Conservation (phyloP, 306 rosid species). For the Inga leiocalycina region DNA sequence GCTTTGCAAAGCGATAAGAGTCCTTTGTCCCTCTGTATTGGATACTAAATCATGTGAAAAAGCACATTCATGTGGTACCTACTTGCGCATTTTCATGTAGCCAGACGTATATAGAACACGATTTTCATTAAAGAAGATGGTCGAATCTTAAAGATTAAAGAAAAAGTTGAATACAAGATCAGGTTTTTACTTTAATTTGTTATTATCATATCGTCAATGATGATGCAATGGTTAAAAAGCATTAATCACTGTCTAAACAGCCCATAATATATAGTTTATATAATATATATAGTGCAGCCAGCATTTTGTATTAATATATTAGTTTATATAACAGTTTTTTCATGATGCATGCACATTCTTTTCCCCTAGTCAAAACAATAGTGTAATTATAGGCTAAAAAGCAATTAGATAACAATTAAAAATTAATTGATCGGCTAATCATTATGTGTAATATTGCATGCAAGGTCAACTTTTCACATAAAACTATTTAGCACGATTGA, state of each 20-base stretch:
- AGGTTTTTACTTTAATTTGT: slow-evolving; percentile 30
- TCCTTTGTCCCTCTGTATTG: not conserved
- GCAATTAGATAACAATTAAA: not conserved
- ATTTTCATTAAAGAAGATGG: not conserved
- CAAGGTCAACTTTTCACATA: not conserved
- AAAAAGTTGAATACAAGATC: slow-evolving; percentile 30
- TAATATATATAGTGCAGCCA: not conserved
- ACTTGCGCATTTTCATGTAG: slow-evolving; percentile 6
- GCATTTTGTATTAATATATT: not conserved
- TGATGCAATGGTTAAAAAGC: not conserved
- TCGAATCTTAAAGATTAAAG: not conserved
- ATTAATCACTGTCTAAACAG: not conserved
- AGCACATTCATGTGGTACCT: slow-evolving; percentile 16
- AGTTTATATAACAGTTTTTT: not conserved
- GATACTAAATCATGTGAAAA: slow-evolving; percentile 31
- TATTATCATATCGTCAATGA: slow-evolving; percentile 5
- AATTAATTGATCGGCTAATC: not conserved
- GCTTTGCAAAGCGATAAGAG: slow-evolving; percentile 1
- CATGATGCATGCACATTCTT: not conserved
- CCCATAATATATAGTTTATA: not conserved
- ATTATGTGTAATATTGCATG: not conserved
- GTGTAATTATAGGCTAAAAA: not conserved
- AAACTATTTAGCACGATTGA: not conserved
- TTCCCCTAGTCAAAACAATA: not conserved
- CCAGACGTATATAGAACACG: not conserved